Evolutionary conservation across 345 rosid genomes (phyloP), one percentile per base, ranked within the genome.

Genomic region (Citrus trifoliata): DNA sequence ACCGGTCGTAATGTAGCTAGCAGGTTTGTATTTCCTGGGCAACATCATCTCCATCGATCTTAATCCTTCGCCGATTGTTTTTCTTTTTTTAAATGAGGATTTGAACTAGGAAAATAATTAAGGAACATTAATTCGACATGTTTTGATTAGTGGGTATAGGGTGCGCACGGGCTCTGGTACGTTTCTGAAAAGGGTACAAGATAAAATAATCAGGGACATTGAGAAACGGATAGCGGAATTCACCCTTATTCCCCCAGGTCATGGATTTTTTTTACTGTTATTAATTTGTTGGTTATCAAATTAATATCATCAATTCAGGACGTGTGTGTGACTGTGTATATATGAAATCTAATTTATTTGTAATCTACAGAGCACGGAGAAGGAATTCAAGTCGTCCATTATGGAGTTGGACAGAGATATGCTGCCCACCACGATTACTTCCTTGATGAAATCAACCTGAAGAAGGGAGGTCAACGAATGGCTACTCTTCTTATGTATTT

Each of bases 401-500:
- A 95, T 24, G 97, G 92, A 90, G 89, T 61, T 79, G 99, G 95
- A 61, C 96, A 95, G 84, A 93, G 91, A 85, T 93, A 95, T 48
- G 98, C 90, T 63, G 85, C 99, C 70, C 99, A 93, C 77, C 88
- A 70, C 78, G 98, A 95, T 88, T 92, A 92, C 89, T 95, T 95
- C 84, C 91, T 90, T 81, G 99, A 95, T 67, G 91, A 88, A 82
- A 92, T 90, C 85, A 95, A 91, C 82, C 89, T 93, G 35, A 93
- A 88, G 80, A 87, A 92, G 76, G 99, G 98, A 63, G 99, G 96
- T 73, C 97, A 93, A 82, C 87, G 99, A 60, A 88, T 92, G 84
- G 98, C 99, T 48, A 95, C 97, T 10, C 56, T 95, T 87, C 94
- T 95, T 81, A 93, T 95, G 96, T 92, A 95, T 88, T 79, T 95